Conservation (phyloP, 1,284 basidiomycete genomes). For the Erythrobasidium hasegawianum region DNA sequence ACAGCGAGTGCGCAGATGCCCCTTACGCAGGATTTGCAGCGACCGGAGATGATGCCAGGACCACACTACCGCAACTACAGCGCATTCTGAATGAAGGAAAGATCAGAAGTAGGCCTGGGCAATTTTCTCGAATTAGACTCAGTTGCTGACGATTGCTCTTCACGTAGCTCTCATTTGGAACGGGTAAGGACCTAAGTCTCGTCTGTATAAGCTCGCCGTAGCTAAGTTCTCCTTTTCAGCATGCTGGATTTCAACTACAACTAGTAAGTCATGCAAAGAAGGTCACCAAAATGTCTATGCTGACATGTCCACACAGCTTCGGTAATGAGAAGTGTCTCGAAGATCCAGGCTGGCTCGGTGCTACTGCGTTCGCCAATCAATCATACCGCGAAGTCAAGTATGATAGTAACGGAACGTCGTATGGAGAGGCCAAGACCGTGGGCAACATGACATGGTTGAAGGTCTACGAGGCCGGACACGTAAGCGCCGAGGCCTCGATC, state of each 20-base stretch:
- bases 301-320: neutral
- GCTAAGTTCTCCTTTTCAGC: no score
- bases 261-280: neutral
- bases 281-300: no score
- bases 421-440: conserved; percentile 9
- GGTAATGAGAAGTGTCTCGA: conserved; percentile 23
- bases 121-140: no score
- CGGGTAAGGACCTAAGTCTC: neutral
- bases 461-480: conserved; percentile 13
- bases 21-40: neutral
- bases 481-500: no score
- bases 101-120: conserved; percentile 5
- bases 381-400: conserved; percentile 11
- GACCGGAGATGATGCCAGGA: conserved; percentile 15
- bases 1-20: neutral
- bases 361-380: neutral
- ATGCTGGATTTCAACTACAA: conserved; percentile 12
- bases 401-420: conserved; percentile 2
- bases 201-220: no score
- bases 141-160: neutral
- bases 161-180: conserved; percentile 14
- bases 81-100: conserved; percentile 12
- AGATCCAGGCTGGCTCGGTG: conserved; percentile 1
- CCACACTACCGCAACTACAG: conserved; percentile 2
- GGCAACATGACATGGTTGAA: conserved; percentile 9